A percentile compares a stretch with the other conserved stretches of the same genome.
Conservation (phyloP, 345 rosid species). For the Turnera subulata region DNA sequence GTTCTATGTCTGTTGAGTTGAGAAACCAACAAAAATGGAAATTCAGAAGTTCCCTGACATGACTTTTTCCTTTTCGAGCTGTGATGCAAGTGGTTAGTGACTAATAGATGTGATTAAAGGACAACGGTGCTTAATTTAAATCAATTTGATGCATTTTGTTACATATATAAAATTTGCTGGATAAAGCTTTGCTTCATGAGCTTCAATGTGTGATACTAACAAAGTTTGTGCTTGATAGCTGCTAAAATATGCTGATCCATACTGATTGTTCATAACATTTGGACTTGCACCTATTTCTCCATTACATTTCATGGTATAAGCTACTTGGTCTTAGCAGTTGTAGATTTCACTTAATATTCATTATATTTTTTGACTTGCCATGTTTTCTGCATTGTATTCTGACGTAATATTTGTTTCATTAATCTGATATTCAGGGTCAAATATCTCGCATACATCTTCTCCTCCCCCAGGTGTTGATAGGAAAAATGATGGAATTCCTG, state of each 20-base stretch:
- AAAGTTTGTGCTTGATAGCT: neutral
- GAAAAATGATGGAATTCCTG: constrained; percentile 44
- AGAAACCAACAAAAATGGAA: neutral
- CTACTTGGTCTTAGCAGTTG: neutral
- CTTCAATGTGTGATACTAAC: neutral
- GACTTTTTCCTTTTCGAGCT: neutral
- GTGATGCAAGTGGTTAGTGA: neutral
- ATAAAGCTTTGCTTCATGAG: neutral
- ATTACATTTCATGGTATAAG: neutral
- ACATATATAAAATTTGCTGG: neutral
- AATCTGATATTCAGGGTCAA: constrained; percentile 37
- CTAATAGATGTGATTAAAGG: neutral
- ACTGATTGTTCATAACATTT: constrained; percentile 1
- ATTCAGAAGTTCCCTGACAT: neutral
- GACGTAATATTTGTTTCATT: neutral
- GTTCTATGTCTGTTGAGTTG: neutral
- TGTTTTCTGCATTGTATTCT: neutral
- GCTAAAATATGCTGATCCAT: neutral
- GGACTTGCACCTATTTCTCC: neutral
- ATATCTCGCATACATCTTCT: constrained; percentile 38
- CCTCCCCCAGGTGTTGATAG: constrained; percentile 36
- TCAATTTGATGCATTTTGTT: neutral
- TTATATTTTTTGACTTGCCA: neutral
- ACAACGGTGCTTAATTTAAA: neutral
- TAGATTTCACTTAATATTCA: neutral